These are phyloP conservation scores for Colletotrichum chrysophilum DNA, from an alignment of 2,329 filamentous ascomycete genomes.

Conservation along the genomic window DNA sequence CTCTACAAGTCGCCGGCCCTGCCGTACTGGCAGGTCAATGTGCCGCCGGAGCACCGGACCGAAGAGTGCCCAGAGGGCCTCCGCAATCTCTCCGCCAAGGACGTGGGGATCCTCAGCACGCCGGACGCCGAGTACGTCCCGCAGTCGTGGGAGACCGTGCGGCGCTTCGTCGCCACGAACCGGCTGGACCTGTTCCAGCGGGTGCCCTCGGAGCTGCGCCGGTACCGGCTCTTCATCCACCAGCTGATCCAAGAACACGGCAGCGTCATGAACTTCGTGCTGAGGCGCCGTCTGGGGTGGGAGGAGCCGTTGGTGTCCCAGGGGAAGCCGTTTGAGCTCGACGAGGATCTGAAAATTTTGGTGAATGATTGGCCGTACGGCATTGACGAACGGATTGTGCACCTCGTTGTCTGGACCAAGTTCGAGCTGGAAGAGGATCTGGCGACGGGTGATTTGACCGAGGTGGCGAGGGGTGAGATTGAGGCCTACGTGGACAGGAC, in stretches of 20 bases:
- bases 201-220: slow-evolving; percentile 76
- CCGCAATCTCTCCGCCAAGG: slow-evolving; percentile 66
- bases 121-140: slow-evolving; percentile 69
- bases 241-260: slow-evolving; percentile 71
- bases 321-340: slow-evolving; percentile 45
- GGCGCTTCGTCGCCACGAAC: slow-evolving; percentile 66
- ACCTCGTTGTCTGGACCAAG: slow-evolving; percentile 93
- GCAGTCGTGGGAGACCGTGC: slow-evolving; percentile 74
- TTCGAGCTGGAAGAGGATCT: slow-evolving; percentile 77
- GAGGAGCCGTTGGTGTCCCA: slow-evolving; percentile 28
- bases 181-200: slow-evolving; percentile 79
- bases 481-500: slow-evolving; percentile 71
- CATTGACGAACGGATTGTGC: slow-evolving; percentile 76
- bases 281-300: slow-evolving; percentile 76
- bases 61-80: slow-evolving; percentile 76
- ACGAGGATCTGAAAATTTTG: slow-evolving; percentile 73
- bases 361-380: slow-evolving; percentile 97
- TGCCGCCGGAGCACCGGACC: slow-evolving; percentile 67
- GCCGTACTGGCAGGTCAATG: slow-evolving; percentile 86
- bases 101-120: slow-evolving; percentile 71
- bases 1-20: slow-evolving; percentile 20
- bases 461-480: slow-evolving; percentile 66
- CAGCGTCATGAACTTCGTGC: slow-evolving; percentile 78
- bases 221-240: slow-evolving; percentile 75
- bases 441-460: slow-evolving; percentile 69